Evolutionary conservation across 768 basidiomycete species (phyloP).

Genomic region (Leucogyrophana mollusca): DNA sequence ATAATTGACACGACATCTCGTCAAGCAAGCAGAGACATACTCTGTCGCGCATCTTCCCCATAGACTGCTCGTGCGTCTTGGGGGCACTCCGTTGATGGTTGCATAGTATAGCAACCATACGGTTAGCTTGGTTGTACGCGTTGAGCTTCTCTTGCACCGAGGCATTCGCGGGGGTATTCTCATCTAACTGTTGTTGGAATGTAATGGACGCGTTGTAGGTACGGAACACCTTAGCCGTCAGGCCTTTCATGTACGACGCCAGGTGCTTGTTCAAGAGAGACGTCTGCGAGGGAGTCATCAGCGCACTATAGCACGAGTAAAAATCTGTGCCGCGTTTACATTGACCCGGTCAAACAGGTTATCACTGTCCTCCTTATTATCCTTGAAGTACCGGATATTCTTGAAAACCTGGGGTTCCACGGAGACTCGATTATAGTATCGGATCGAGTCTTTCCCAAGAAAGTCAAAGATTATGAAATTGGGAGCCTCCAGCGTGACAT

Average conservation of each 20-base stretch:
- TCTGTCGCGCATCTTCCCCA: constrained; percentile 93
- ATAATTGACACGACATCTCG: constrained; percentile 4
- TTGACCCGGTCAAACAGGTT: constrained; percentile 93
- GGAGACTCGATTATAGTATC: constrained; percentile 89
- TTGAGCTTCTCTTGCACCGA: constrained; percentile 95
- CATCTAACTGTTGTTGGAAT: constrained; percentile 88
- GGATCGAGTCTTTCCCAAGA: constrained; percentile 98
- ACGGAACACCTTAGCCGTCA: constrained; percentile 99
- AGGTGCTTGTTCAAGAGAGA: constrained; percentile 88
- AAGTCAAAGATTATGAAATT: constrained; percentile 94
- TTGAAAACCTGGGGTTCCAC: constrained; percentile 96
- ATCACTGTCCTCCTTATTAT: constrained; percentile 85
- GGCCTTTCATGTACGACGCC: constrained; percentile 90
- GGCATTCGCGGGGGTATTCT: constrained; percentile 62
- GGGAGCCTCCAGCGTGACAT: constrained; percentile 88
- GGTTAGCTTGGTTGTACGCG: constrained; percentile 96
- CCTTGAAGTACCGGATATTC: constrained; percentile 96
- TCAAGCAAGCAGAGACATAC: constrained; percentile 40
- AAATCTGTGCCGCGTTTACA: constrained; percentile 38
- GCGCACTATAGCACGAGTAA: constrained; percentile 1
- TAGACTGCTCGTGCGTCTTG: constrained; percentile 89
- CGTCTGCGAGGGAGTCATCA: constrained; percentile 49
- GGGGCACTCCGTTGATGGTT: constrained; percentile 97
- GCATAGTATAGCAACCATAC: constrained; percentile 95
- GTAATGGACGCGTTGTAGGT: constrained; percentile 98